Conservation (phyloP, 352 stramenopile species). For the Phytophthora tubulina region DNA sequence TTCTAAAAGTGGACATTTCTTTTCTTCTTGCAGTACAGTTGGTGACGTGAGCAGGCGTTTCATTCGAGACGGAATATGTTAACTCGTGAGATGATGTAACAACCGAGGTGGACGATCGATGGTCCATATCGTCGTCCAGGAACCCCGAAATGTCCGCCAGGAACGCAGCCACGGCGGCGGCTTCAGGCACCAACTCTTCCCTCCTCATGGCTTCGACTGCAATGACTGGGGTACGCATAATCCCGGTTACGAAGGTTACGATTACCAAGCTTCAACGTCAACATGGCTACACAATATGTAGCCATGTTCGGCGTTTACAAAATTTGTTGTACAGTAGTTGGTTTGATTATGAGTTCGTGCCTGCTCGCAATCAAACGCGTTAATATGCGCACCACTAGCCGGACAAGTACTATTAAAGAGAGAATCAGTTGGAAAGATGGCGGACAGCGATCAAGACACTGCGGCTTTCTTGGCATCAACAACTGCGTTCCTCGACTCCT, state of each 20-base stretch:
- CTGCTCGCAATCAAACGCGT: no score
- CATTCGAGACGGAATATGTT: background rate
- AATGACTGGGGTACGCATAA: constrained; percentile 3
- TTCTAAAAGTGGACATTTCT: constrained; percentile 1
- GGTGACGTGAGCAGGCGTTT: constrained; percentile 5
- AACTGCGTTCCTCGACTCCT: no score
- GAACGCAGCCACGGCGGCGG: constrained; percentile 28
- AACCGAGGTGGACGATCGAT: background rate
- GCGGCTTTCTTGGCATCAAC: no score
- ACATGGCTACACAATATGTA: no score
- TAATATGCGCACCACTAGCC: no score
- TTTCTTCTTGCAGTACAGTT: background rate
- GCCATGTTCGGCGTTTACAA: no score
- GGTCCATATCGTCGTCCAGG: constrained; percentile 19
- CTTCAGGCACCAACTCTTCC: constrained; percentile 15
- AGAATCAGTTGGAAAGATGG: no score
- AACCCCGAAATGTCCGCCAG: constrained; percentile 33
- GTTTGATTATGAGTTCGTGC: no score
- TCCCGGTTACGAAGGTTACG: background rate
- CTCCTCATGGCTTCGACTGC: background rate
- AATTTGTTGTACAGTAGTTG: no score
- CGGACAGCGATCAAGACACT: no score
- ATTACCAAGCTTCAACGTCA: no score
- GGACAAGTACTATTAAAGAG: no score
- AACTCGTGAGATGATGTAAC: background rate